Evolutionary conservation across 2,329 filamentous ascomycete species (phyloP), one percentile per base, ranked within the genome.

Genomic region (Xylariaceae sp.): DNA sequence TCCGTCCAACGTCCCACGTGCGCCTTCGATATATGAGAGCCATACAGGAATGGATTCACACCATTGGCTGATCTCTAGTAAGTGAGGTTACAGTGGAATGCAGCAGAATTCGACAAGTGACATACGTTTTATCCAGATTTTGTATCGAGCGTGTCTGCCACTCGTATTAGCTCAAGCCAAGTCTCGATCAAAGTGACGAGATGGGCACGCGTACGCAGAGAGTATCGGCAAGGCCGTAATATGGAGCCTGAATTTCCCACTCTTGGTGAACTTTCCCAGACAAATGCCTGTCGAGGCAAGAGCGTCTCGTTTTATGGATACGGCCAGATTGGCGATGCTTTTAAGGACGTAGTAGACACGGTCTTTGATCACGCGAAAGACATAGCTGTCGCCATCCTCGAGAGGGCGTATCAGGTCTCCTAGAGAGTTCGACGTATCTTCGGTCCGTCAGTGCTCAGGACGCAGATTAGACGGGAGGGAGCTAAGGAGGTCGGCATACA

Each of bases 11-110:
- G 55, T 18, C 60, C 60, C 4, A 71, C 65, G 63, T 89, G 85
- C 24, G 84, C 85, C 64, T 88, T 88, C 19, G 61, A 55, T 39
- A 63, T 47, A 65, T 97, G 90, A 43, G 88, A 87, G 39, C 93
- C 93, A 67, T 97, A 98, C 35, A 98, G 70, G 64, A 95, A 97
- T 1, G 93, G 91, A 89, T 96, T 95, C 60, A 94, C 90, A 53
- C 93, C 93, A 67, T 97, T 97, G 36, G 50, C 50, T 52, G 29
- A 6, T 26, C 11, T 6, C 11, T 26, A 26, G 22, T 26, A 26
- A 26, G 11, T 26, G 6, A 6, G 6, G 6, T 26, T 11, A 6
- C 22, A 26, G 6, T 6, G 11, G 6, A 26, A 6, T 26, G 22
- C 11, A 26, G 22, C 11, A 6, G 6, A 26, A 6, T 26, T 26